Base-by-base conservation (phyloP, 352 stramenopile genomes). In the Globisporangium lucens region DNA sequence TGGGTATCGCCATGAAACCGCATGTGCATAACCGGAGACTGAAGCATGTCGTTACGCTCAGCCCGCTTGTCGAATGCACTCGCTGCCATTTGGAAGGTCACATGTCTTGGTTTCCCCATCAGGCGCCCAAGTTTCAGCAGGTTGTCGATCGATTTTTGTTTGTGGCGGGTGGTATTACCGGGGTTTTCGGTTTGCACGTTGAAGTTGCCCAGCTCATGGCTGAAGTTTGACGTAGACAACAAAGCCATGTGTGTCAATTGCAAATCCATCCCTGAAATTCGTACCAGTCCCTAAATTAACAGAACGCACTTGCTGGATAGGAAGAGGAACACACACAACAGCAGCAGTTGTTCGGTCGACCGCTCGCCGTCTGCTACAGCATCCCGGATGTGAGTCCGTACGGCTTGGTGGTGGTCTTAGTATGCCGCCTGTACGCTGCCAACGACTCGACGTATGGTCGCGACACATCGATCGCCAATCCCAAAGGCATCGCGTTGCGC, bases 311-410 rank as follows among this genome's bases (percentile, higher is more conserved):
- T 17, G 10, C 10, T 43, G 12, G 36, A 15, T 41, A 13, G 9
- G 36, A 1, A 4, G 36, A 15, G 12, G 15, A 3, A 43, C 36
- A 43, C 36, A 43, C 12, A 43, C 36, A 43, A 15, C 36, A 43
- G 36, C 12, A 43, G 36, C 3, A 43, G 36, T 43, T 43, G 36
- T 43, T 43, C 15, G 36, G 1, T 43, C 36, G 3, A 15, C 15
- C 36, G 12, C 36, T 43, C 15, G 36, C 36, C 36, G 13, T 12
- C 36, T 43, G 36, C 12, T 43, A 43, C 12, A 43, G 36, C 12
- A 38, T 70, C 10, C 78, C 81, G 3, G 81, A 90, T 2, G 78
- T 87, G 63, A 88, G 79, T 0, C 81, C 79, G 58, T 88, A 89
- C 36, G 75, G 77, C 65, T 78, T 88, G 53, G 75, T 70, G 41